These are phyloP conservation scores for Arthrinium puccinioides DNA, from an alignment of 2,329 filamentous ascomycete genomes.

Conservation along the genomic window DNA sequence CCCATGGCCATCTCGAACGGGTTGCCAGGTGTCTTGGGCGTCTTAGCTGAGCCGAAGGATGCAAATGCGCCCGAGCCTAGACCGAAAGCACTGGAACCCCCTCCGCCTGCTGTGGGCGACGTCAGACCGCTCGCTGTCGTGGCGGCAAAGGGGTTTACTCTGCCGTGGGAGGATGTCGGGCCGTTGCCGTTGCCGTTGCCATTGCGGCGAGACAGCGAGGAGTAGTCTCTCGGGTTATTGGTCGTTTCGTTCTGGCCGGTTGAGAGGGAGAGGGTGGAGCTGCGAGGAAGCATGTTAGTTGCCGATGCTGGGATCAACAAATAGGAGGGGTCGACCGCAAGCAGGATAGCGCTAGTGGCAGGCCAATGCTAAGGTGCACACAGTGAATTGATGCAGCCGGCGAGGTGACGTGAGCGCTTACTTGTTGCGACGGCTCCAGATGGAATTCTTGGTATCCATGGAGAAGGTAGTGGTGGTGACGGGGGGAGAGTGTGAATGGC, in stretches of 20 bases:
- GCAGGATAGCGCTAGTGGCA: slow-evolving; percentile 55
- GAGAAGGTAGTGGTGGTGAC: slow-evolving; percentile 5
- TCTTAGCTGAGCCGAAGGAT: slow-evolving; percentile 84
- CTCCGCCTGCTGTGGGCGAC: slow-evolving; percentile 67
- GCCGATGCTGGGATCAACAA: too few species aligned
- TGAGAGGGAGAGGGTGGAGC: slow-evolving; percentile 87
- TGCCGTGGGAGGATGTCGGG: slow-evolving; percentile 66
- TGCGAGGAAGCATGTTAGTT: too few species aligned
- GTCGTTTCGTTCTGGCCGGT: slow-evolving; percentile 47
- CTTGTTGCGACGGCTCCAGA: slow-evolving; percentile 82
- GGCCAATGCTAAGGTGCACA: background rate
- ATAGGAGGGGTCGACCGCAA: too few species aligned
- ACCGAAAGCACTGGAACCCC: slow-evolving; percentile 74
- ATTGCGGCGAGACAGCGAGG: slow-evolving; percentile 52
- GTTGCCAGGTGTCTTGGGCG: slow-evolving; percentile 76
- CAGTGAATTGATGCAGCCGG: background rate
- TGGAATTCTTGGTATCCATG: slow-evolving; percentile 47
- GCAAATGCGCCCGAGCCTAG: slow-evolving; percentile 93
- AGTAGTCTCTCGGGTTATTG: slow-evolving; percentile 32
- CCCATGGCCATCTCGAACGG: slow-evolving; percentile 70
- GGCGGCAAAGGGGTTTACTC: slow-evolving; percentile 71
- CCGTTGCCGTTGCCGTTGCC: too few species aligned
- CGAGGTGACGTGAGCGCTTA: slow-evolving; percentile 34
- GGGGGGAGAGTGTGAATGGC: background rate
- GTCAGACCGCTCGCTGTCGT: slow-evolving; percentile 62